Evolutionary conservation across 2,329 filamentous ascomycete species (phyloP), one percentile per base, ranked within the genome.

Genomic region (Fusarium robinianum): DNA sequence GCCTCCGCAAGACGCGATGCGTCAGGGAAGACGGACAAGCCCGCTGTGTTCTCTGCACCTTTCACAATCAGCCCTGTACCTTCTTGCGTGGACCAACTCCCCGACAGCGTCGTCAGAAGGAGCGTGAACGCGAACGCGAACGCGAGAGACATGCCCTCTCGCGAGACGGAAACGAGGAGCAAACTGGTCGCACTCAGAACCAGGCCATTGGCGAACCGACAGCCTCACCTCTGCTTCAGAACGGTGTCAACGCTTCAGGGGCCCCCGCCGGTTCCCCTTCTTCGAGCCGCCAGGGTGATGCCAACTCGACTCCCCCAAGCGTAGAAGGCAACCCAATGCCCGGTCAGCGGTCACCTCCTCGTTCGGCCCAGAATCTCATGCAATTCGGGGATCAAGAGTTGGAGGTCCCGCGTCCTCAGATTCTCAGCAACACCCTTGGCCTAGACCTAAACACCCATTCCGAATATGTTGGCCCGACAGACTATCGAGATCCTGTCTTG

Each of bases 31-130:
- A 83, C 38, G 76, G 73, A 42, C 75, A 75, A 54, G 71, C 74
- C 29, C 73, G 78, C 53, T 86, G 83, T 62, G 79, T 84, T 34
- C 69, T 85, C 46, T 86, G 83, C 66, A 76, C 79, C 50, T 84
- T 85, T 63, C 81, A 85, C 67, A 80, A 80, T 63, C 80, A 84
- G 60, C 78, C 81, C 51, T 85, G 83, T 65, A 85, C 83, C 16
- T 86, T 84, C 62, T 72, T 83, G 36, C 63, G 65, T n/a, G 66
- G 65, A 0, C 65, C 65, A 12, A 63, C 65, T 11, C 64, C 64
- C 19, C 63, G 65, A 23, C 57, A 63, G 32, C 62, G 63, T 27
- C 53, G 59, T 40, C 46, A 60, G 46, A 36, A 61, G 18, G 56
- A 60, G 5, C 53, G 44, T 12, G 51, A 55, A 8, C 42, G 52